phyloP scores from a whole-genome alignment of 768 basidiomycete species.

The Tricholoma sp. region DNA sequence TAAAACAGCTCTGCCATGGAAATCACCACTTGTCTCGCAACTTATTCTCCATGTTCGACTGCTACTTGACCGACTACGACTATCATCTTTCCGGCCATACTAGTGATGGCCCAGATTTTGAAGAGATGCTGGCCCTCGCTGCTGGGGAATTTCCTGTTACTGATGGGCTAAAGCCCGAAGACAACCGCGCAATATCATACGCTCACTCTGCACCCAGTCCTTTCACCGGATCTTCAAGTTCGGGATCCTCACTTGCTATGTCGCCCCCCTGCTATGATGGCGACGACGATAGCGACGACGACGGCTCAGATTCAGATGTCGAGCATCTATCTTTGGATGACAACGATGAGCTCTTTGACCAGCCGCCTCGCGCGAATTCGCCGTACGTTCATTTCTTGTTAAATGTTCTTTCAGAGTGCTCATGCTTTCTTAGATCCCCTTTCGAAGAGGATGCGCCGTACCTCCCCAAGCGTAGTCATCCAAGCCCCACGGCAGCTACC shows the following conservation, averaged over 20 bases:
- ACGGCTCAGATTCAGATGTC: slow-evolving; percentile 7
- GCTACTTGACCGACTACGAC: slow-evolving; percentile 9
- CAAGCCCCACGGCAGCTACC: neutral
- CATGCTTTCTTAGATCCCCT: neutral
- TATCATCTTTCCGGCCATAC: slow-evolving; percentile 11
- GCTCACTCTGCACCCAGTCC: slow-evolving; percentile 3
- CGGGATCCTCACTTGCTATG: slow-evolving; percentile 5
- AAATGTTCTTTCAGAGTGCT: neutral
- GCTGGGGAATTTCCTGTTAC: slow-evolving; percentile 7
- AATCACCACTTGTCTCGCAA: neutral
- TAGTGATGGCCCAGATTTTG: slow-evolving; percentile 15
- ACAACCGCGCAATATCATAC: neutral
- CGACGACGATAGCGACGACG: neutral
- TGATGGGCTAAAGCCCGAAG: slow-evolving; percentile 4
- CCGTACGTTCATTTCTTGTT: neutral
- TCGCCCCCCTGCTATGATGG: neutral
- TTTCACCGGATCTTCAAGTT: slow-evolving; percentile 7
- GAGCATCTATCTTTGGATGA: slow-evolving; percentile 1
- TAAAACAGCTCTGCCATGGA: slow-evolving; percentile 8
- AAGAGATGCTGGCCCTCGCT: slow-evolving; percentile 9
- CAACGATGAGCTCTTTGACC: neutral
- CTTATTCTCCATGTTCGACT: slow-evolving; percentile 6
- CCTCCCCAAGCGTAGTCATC: neutral
- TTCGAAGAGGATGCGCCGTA: slow-evolving; percentile 1
- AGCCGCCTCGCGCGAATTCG: neutral